Evolutionary conservation across 148 eudicot species (phyloP).

Genomic region (Camellia japonica): DNA sequence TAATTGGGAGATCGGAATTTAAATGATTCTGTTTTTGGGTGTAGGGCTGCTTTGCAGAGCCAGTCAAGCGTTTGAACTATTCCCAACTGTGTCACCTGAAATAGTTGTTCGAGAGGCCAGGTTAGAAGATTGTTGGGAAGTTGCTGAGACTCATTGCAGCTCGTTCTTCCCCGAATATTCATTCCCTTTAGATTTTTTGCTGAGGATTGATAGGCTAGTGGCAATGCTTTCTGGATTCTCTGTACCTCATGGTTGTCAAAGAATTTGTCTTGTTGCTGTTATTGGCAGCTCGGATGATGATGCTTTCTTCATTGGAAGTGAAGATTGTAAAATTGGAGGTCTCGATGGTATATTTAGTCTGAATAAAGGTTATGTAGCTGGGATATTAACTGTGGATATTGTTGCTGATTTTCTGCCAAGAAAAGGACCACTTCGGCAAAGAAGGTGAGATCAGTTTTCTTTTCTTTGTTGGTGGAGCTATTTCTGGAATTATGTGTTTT

Average conservation of each 20-base stretch:
- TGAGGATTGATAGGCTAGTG: constrained; percentile 79
- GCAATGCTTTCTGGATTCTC: constrained; percentile 76
- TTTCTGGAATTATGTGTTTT: neutral
- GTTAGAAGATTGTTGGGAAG: constrained; percentile 94
- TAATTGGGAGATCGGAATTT: neutral
- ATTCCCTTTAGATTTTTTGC: constrained; percentile 78
- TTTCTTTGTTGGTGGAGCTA: neutral
- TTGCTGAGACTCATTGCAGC: constrained; percentile 95
- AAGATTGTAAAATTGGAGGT: constrained; percentile 69
- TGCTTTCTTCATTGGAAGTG: constrained; percentile 53
- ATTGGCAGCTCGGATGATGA: constrained; percentile 48
- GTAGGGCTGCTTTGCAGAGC: constrained; percentile 68
- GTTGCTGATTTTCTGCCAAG: constrained; percentile 95
- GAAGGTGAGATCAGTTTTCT: constrained; percentile 54
- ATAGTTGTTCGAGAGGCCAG: constrained; percentile 92
- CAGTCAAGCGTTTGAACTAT: constrained; percentile 78
- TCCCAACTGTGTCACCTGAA: constrained; percentile 70
- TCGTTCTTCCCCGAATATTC: constrained; percentile 93
- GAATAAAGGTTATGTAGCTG: constrained; percentile 74
- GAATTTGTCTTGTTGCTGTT: constrained; percentile 90
- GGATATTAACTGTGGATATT: constrained; percentile 91
- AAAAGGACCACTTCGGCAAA: constrained; percentile 79
- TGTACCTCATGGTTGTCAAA: constrained; percentile 76
- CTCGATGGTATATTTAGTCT: constrained; percentile 68
- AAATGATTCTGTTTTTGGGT: neutral